These are phyloP conservation scores for Haematococcus lacustris DNA, from an alignment of 139 green algal species.

Conservation along the genomic window DNA sequence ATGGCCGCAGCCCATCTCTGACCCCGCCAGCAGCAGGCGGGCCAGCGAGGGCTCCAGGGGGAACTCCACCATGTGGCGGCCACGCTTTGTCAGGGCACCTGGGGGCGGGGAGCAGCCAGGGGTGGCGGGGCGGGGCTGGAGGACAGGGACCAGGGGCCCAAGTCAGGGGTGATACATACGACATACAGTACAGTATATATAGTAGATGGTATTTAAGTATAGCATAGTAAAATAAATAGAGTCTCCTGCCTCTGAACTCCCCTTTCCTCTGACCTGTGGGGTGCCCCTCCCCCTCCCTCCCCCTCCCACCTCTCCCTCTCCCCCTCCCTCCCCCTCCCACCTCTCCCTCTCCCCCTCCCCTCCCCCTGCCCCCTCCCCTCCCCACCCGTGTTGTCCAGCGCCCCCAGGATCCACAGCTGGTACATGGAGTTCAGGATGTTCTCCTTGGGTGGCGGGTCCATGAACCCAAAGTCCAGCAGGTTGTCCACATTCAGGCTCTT, in stretches of 20 bases:
- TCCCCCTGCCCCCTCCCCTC: neutral
- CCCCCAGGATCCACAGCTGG: slow-evolving; percentile 84
- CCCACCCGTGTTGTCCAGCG: slow-evolving; percentile 46
- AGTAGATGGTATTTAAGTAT: too few relatives aligned
- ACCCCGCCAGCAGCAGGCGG: slow-evolving; percentile 87
- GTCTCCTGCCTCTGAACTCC: too few relatives aligned
- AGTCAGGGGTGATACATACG: too few relatives aligned
- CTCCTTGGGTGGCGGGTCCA: slow-evolving; percentile 83
- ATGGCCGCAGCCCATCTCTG: slow-evolving; percentile 55
- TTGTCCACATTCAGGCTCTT: slow-evolving; percentile 87
- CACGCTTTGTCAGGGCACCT: slow-evolving; percentile 12
- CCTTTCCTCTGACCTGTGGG: too few relatives aligned
- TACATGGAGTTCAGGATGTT: slow-evolving; percentile 98
- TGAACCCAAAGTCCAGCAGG: slow-evolving; percentile 96
- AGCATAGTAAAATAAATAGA: too few relatives aligned
- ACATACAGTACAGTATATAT: too few relatives aligned
- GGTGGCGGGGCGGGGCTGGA: too few relatives aligned
- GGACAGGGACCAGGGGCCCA: too few relatives aligned
- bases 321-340: too few relatives aligned
- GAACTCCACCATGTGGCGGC: slow-evolving; percentile 93
- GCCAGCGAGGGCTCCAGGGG: slow-evolving; percentile 91
- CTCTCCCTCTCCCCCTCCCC: neutral
- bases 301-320: too few relatives aligned
- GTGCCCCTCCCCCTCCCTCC: too few relatives aligned
- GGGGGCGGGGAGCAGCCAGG: too few relatives aligned